Conservation (phyloP, 257 asterid genomes). For the Echites panduratus region DNA sequence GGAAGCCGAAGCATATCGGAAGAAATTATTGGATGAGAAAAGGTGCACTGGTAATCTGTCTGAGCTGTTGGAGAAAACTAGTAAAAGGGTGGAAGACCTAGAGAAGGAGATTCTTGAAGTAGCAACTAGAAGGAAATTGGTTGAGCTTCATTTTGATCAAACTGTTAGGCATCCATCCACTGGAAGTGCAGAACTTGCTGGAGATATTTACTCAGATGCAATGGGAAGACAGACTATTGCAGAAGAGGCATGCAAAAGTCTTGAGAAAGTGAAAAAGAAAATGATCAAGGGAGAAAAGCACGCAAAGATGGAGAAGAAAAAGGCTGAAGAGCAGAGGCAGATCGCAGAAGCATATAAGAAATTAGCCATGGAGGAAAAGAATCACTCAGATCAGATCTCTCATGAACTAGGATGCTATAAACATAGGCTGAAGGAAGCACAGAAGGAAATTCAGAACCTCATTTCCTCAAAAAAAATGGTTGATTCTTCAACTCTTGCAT, state of each 20-base stretch:
- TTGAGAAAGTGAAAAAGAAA: constrained; percentile 36
- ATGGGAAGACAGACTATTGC: constrained; percentile 25
- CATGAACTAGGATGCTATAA: constrained; percentile 46
- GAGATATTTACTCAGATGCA: constrained; percentile 22
- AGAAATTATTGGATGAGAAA: constrained; percentile 56
- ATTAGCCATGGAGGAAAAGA: constrained; percentile 44
- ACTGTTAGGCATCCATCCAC: constrained; percentile 17
- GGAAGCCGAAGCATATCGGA: constrained; percentile 45
- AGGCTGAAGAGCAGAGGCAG: constrained; percentile 51
- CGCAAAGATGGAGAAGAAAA: constrained; percentile 48
- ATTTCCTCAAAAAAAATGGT: constrained; percentile 30
- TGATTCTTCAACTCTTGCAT: constrained; percentile 24
- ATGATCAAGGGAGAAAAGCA: constrained; percentile 35
- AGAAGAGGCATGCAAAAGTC: constrained; percentile 32
- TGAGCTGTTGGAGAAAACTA: constrained; percentile 49
- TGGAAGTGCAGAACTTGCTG: constrained; percentile 15
- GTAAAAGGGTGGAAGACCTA: constrained; percentile 31
- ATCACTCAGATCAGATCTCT: constrained; percentile 47
- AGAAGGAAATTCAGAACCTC: constrained; percentile 42
- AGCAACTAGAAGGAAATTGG: constrained; percentile 29
- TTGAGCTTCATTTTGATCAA: constrained; percentile 20
- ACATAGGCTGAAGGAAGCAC: constrained; percentile 47
- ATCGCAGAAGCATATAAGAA: constrained; percentile 45
- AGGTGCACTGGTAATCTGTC: constrained; percentile 45
- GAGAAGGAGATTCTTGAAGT: constrained; percentile 37